Evolutionary conservation across 2,329 filamentous ascomycete species (phyloP).

Genomic region (Verticillium nonalfalfae): DNA sequence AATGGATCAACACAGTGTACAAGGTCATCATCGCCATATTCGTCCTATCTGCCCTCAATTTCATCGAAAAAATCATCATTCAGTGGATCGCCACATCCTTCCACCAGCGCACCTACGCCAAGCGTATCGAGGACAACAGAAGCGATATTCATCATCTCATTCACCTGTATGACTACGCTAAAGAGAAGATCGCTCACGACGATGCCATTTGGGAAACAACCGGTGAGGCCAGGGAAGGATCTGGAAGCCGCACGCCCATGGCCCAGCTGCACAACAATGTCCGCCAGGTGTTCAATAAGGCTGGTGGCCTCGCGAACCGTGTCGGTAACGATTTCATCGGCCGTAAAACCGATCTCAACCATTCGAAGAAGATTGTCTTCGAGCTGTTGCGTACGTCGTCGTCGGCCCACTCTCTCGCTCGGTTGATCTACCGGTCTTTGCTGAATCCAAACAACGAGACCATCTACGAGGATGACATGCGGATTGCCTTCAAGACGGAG

Average conservation of each 20-base stretch:
- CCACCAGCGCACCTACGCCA: conserved; percentile 83
- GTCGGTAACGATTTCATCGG: conserved; percentile 92
- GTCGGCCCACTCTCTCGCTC: conserved; percentile 77
- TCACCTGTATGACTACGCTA: conserved; percentile 62
- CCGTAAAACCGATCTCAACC: conserved; percentile 61
- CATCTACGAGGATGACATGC: conserved; percentile 71
- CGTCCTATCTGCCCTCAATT: conserved; percentile 71
- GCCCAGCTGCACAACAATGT: conserved; percentile 68
- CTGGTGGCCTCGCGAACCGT: conserved; percentile 78
- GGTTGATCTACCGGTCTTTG: conserved; percentile 83
- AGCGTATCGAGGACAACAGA: conserved; percentile 88
- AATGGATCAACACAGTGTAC: conserved; percentile 74
- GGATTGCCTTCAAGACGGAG: conserved; percentile 68
- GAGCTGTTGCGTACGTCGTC: conserved; percentile 66
- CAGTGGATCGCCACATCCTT: conserved; percentile 93
- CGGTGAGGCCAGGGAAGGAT: conserved; percentile 28
- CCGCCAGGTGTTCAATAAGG: conserved; percentile 67
- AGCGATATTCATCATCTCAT: conserved; percentile 66
- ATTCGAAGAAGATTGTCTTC: conserved; percentile 79
- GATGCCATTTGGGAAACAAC: conserved; percentile 41
- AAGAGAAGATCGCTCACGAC: conserved; percentile 58
- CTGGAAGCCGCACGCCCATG: conserved; percentile 69
- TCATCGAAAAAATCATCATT: conserved; percentile 87
- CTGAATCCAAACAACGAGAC: conserved; percentile 69
- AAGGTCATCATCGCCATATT: conserved; percentile 86